A percentile compares a stretch with the other conserved stretches of the same genome.
Evolutionary conservation across 2,329 filamentous ascomycete species (phyloP).

Genomic region (Xylaria sp.): DNA sequence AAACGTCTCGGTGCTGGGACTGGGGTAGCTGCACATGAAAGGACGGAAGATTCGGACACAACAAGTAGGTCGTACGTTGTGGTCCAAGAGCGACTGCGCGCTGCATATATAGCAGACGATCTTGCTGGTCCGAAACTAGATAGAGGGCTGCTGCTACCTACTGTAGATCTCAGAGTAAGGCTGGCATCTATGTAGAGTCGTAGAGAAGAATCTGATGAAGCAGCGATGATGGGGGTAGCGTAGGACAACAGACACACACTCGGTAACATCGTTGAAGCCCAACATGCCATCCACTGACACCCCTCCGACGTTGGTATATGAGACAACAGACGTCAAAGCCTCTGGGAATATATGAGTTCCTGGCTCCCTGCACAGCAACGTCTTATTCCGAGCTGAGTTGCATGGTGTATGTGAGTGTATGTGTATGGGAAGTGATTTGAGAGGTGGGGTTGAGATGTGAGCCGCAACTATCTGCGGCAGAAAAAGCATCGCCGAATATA

Average conservation of each 20-base stretch:
- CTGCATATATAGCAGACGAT: conserved; percentile 15
- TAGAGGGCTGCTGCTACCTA: conserved; percentile 5
- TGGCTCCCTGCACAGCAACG: conserved; percentile 5
- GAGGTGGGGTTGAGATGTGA: conserved; percentile 3
- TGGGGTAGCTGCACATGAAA: conserved; percentile 1
- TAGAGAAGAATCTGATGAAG: too few species aligned
- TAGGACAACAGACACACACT: conserved; percentile 18
- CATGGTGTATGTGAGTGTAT: too few species aligned
- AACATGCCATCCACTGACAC: conserved; percentile 19
- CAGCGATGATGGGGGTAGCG: conserved; percentile 16
- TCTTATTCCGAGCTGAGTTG: conserved; percentile 2
- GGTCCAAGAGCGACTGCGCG: conserved; percentile 8
- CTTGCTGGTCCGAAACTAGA: background rate
- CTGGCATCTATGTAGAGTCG: conserved; percentile 9
- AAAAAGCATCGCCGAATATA: background rate
- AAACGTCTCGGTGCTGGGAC: background rate
- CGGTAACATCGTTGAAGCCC: conserved; percentile 27
- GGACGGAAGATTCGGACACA: background rate
- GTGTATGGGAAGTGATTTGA: conserved; percentile 1
- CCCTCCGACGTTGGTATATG: conserved; percentile 9
- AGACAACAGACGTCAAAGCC: conserved; percentile 19
- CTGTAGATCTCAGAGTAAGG: conserved; percentile 12
- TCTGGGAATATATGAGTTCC: too few species aligned
- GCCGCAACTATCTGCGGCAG: conserved; percentile 11
- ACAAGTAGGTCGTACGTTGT: conserved; percentile 2